Evolutionary conservation across 1,284 basidiomycete genomes (phyloP), one percentile per base, ranked within the genome.

Genomic region (Boletus calvinii): DNA sequence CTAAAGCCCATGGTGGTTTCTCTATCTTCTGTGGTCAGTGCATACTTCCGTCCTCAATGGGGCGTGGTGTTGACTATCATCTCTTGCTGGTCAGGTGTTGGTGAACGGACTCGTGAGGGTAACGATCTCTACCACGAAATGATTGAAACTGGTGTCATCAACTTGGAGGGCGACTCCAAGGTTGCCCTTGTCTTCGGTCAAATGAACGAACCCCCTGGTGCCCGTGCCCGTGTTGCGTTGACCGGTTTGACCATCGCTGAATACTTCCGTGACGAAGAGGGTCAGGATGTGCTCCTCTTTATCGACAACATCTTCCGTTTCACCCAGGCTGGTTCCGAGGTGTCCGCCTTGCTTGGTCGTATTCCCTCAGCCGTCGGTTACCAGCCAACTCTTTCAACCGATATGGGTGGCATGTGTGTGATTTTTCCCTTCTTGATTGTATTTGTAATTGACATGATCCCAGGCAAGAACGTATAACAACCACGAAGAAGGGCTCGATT

Each of bases 221-320:
- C 96, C 67, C 95, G 96, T 90, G 96, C 96, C 72, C 96, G 96
- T 91, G 96, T 98, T 69, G 96, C 96, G 59, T 87, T 99, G 67
- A 98, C 96, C 67, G 96, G 96, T 78, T 81, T 99, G 59, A 98
- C 96, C 72, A 97, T 98, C 64, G 96, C 96, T 65, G 96, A 99
- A 79, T 99, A 98, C 82, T 99, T 99, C 96, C 95, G 96, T 90
- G 96, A 99, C 71, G 95, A 98, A 79, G 95, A 99, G 79, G 96
- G 96, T 64, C 96, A 99, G 78, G 96, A 98, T 77, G 96, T 99
- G 81, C 85, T 98, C 72, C 89, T 99, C 72, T 98, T 98, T 85
- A 98, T 98, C 73, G 96, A 99, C 91, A 99, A 98, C 86, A 99
- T 98, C 80, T 97, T 97, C 93, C 93, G 94, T 73, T 97, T 98